Percentiles rank a stretch among this genome's conserved stretches.
Evolutionary conservation across 192 early-diverging fungal species (phyloP).

Genomic region (Entomortierella chlamydospora): DNA sequence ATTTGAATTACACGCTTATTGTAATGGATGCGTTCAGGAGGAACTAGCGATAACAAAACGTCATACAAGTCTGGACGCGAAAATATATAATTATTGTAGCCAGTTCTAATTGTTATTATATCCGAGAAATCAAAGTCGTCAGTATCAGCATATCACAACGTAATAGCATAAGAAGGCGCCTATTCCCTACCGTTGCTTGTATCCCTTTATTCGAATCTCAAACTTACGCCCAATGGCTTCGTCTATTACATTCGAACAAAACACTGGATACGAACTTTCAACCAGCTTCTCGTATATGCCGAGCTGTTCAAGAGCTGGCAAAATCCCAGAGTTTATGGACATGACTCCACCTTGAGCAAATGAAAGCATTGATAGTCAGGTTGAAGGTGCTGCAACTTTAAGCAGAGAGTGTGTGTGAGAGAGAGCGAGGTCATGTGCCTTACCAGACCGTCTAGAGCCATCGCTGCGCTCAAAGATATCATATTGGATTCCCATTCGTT

Average conservation of each 20-base stretch:
- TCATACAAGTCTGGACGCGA: background rate
- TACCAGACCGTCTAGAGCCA: background rate
- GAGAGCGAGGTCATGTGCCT: background rate
- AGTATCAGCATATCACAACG: background rate
- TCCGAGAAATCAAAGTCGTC: background rate
- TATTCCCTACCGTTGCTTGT: background rate
- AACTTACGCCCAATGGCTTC: background rate
- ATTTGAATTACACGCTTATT: background rate
- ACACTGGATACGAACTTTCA: background rate
- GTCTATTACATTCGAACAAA: background rate
- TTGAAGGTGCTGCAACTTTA: too few species aligned
- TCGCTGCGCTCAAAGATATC: background rate
- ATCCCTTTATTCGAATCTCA: background rate
- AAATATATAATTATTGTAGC: background rate
- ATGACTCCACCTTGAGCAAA: background rate
- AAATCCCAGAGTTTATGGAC: background rate
- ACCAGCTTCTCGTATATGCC: background rate
- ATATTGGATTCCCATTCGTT: background rate
- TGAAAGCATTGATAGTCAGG: background rate
- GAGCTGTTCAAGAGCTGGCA: background rate
- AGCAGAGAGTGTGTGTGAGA: too few species aligned
- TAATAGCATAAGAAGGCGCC: too few species aligned
- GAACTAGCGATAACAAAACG: background rate
- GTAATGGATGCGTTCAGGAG: background rate
- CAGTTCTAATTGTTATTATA: background rate